A percentile compares a stretch with the other conserved stretches of the same genome.
phyloP scores from a whole-genome alignment of 148 eudicot species.

The Chenopodium formosanum region DNA sequence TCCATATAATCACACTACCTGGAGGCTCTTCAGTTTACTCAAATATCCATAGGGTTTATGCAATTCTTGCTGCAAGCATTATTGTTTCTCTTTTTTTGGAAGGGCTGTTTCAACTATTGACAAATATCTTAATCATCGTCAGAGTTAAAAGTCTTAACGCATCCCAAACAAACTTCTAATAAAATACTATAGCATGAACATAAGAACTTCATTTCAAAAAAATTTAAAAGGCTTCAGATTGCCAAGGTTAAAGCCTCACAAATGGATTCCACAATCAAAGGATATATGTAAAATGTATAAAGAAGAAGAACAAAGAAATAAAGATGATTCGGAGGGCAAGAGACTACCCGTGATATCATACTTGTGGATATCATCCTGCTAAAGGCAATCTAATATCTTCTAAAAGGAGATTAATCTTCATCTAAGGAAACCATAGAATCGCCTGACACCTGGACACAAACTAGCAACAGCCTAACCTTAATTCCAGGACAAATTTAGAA shows the following conservation, averaged over 20 bases:
- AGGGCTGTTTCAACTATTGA: neutral
- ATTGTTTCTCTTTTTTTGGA: too few relatives aligned
- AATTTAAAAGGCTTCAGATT: neutral
- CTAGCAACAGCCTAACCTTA: neutral
- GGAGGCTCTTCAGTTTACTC: neutral
- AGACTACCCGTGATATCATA: too few relatives aligned
- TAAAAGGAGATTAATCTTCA: neutral
- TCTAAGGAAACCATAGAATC: neutral
- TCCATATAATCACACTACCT: neutral
- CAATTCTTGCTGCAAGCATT: neutral
- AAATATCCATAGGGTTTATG: neutral
- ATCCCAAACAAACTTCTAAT: neutral
- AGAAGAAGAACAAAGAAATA: neutral
- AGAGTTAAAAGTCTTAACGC: neutral
- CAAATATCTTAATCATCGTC: neutral
- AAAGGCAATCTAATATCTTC: neutral
- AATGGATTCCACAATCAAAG: neutral
- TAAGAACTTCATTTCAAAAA: neutral
- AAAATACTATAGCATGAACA: neutral
- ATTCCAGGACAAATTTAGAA: neutral
- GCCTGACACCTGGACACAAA: neutral
- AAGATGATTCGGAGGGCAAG: neutral
- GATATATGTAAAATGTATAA: neutral
- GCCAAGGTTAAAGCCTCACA: constrained; percentile 4
- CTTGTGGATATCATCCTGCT: neutral